Percentiles rank a stretch among this genome's conserved stretches.
Conservation (phyloP, 768 basidiomycete species). For the Sarcomyxa edulis region DNA sequence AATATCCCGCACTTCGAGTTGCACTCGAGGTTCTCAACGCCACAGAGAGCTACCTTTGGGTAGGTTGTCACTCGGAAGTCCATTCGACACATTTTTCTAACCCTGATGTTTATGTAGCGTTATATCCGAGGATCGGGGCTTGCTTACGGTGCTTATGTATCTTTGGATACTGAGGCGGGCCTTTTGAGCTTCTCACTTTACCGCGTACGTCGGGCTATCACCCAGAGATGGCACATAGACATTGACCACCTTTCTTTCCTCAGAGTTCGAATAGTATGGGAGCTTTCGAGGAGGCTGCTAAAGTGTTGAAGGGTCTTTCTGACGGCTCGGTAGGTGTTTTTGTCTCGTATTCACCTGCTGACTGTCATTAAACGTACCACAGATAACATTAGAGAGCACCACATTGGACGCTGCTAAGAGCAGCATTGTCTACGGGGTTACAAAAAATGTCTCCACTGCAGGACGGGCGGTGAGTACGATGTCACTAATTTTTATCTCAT, state of each 20-base stretch:
- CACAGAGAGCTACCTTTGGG: constrained; percentile 94
- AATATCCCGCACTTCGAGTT: constrained; percentile 82
- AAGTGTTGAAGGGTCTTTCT: constrained; percentile 72
- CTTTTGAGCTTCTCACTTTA: constrained; percentile 73
- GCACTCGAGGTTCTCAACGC: constrained; percentile 86
- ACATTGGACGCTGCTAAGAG: constrained; percentile 90
- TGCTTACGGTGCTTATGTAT: constrained; percentile 85
- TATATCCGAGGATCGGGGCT: constrained; percentile 92
- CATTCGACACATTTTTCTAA: neutral
- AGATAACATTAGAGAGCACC: constrained; percentile 80
- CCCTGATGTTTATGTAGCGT: constrained; percentile 37
- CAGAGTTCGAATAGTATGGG: constrained; percentile 77
- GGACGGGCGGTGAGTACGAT: constrained; percentile 83
- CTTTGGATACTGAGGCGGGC: constrained; percentile 74
- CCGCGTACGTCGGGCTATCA: constrained; percentile 42
- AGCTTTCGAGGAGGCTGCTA: constrained; percentile 77
- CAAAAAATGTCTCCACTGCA: constrained; percentile 78
- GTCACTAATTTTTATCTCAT: neutral
- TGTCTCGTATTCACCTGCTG: neutral
- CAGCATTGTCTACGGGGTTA: constrained; percentile 80
- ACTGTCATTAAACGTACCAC: neutral
- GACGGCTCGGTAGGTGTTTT: constrained; percentile 65
- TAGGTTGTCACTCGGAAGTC: constrained; percentile 22
- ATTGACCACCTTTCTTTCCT: constrained; percentile 4
- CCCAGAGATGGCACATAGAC: neutral